A percentile compares a stretch with the other conserved stretches of the same genome.
Conservation (phyloP, 2,329 filamentous ascomycete genomes). For the Apiospora marii region DNA sequence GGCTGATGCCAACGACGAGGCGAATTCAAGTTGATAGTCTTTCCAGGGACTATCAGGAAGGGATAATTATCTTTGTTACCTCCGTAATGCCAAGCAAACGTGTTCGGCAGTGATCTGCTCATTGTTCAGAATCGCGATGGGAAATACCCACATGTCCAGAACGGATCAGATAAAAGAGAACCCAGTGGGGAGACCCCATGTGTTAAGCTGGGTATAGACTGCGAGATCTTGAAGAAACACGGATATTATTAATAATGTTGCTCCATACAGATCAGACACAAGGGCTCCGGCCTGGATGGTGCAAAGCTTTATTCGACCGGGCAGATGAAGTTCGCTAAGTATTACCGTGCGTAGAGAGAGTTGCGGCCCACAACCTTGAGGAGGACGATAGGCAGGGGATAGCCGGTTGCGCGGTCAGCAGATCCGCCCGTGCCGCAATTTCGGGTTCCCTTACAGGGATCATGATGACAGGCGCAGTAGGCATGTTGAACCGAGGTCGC, state of each 20-base stretch:
- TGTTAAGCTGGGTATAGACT: background rate
- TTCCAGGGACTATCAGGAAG: background rate
- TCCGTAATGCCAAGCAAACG: background rate
- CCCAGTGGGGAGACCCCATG: background rate
- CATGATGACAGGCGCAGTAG: background rate
- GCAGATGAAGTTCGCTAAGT: background rate
- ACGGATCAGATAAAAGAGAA: background rate
- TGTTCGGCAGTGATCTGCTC: background rate
- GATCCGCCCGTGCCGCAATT: background rate
- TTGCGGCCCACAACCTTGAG: background rate
- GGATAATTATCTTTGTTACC: background rate
- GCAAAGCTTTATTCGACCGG: background rate
- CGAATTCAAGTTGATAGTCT: background rate
- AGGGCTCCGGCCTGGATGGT: background rate
- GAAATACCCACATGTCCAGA: background rate
- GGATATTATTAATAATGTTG: background rate
- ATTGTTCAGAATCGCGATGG: background rate
- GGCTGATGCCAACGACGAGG: background rate
- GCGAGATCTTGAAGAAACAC: background rate
- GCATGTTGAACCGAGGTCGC: background rate
- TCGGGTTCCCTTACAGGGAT: background rate
- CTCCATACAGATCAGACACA: background rate
- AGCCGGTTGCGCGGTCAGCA: background rate
- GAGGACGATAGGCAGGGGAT: background rate
- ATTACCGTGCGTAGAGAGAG: background rate